Evolutionary conservation across 2,329 filamentous ascomycete genomes (phyloP).

Genomic region (Aspergillus sp.): DNA sequence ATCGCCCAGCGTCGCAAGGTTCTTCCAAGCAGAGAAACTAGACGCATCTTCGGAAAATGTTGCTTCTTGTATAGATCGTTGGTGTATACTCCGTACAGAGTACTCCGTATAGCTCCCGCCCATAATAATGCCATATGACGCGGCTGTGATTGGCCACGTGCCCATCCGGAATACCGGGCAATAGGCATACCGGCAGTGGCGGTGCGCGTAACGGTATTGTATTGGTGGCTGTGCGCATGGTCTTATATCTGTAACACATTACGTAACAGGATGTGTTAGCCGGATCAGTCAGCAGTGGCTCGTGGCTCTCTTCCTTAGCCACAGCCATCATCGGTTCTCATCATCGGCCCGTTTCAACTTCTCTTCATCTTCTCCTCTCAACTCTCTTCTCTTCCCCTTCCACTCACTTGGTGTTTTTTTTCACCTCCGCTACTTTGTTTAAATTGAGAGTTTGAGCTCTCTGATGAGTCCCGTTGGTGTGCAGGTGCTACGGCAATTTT

Average conservation of each 20-base stretch:
- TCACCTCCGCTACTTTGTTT: background rate
- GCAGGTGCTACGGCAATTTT: constrained; percentile 35
- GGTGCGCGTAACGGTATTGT: constrained; percentile 6
- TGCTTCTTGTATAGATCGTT: background rate
- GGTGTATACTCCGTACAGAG: too few relatives aligned
- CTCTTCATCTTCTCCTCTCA: constrained; percentile 3
- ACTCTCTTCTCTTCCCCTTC: constrained; percentile 5
- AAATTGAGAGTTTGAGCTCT: constrained; percentile 28
- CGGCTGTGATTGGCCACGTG: constrained; percentile 4
- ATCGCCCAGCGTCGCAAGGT: constrained; percentile 80
- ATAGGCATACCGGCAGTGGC: constrained; percentile 16
- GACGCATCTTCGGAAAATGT: background rate
- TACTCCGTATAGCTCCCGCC: too few relatives aligned
- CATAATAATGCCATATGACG: too few relatives aligned
- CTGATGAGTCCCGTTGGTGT: constrained; percentile 31
- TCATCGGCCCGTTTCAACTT: background rate
- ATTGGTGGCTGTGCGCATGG: background rate
- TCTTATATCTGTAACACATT: too few relatives aligned
- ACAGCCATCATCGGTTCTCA: constrained; percentile 22
- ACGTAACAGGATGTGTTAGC: background rate
- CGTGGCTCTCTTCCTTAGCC: constrained; percentile 7
- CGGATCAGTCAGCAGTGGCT: constrained; percentile 12
- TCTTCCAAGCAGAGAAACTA: constrained; percentile 31
- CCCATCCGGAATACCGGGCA: constrained; percentile 15
- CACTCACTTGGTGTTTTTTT: background rate